Evolutionary conservation across 345 rosid genomes (phyloP).

Genomic region (Carallia brachiata): DNA sequence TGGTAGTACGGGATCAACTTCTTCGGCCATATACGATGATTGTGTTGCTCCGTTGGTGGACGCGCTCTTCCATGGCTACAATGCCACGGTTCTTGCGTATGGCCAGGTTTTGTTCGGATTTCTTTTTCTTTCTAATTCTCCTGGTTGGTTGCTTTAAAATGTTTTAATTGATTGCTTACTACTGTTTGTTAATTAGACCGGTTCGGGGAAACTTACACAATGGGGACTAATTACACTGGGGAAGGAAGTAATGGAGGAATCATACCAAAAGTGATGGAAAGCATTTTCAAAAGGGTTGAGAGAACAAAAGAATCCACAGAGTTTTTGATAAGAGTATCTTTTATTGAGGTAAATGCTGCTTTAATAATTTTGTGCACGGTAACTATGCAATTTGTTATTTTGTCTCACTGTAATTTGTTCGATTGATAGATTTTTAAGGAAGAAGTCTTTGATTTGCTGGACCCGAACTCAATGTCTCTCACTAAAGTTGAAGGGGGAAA

Average conservation of each 20-base stretch:
- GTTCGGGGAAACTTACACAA: constrained; percentile 94
- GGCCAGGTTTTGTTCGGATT: constrained; percentile 61
- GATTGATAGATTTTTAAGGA: constrained; percentile 79
- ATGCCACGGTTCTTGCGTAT: constrained; percentile 92
- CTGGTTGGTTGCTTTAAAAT: background rate
- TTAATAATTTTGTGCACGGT: background rate
- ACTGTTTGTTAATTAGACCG: constrained; percentile 48
- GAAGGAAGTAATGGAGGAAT: constrained; percentile 59
- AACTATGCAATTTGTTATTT: background rate
- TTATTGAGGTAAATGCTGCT: constrained; percentile 65
- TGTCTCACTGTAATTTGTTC: constrained; percentile 5
- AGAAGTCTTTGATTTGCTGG: constrained; percentile 92
- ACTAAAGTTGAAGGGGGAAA: constrained; percentile 47
- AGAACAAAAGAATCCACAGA: constrained; percentile 46
- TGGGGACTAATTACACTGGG: constrained; percentile 87
- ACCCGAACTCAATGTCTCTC: constrained; percentile 42
- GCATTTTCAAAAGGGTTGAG: constrained; percentile 57
- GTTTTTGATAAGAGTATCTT: constrained; percentile 79
- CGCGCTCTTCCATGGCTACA: constrained; percentile 80
- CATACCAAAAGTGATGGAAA: constrained; percentile 86
- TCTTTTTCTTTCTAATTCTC: background rate
- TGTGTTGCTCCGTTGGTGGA: constrained; percentile 88
- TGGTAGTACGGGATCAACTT: constrained; percentile 52
- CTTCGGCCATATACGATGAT: constrained; percentile 49
- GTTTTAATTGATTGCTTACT: background rate